Conservation (phyloP, 306 rosid genomes). For the Sesbania bispinosa region DNA sequence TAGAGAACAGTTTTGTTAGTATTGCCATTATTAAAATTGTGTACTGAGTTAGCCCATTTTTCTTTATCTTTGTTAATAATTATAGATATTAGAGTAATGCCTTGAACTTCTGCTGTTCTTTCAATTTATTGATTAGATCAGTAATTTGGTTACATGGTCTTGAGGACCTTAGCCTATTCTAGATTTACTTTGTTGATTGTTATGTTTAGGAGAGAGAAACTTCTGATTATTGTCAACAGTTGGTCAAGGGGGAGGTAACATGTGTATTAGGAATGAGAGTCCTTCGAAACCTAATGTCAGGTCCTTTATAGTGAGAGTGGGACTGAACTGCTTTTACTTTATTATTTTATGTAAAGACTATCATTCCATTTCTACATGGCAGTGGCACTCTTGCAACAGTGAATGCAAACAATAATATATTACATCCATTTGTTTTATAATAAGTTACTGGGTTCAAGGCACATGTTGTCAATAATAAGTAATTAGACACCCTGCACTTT, state of each 20-base stretch:
- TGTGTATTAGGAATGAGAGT: not conserved
- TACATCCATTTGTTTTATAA: not conserved
- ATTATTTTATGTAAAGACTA: not conserved
- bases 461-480: not conserved
- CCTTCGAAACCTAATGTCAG: not conserved
- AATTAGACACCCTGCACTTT: not conserved
- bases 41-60: not conserved
- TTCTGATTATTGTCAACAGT: not conserved
- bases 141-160: not conserved
- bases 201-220: not conserved
- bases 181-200: not conserved
- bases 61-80: slow-evolving; percentile 3
- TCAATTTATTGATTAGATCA: not conserved
- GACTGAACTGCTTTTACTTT: not conserved
- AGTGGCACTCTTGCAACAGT: not conserved
- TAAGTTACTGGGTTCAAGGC: not conserved
- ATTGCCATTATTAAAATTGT: not conserved
- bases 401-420: not conserved
- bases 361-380: not conserved
- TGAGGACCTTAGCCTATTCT: slow-evolving; percentile 12
- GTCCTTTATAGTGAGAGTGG: not conserved
- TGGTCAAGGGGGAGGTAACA: not conserved
- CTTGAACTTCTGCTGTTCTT: not conserved
- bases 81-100: not conserved
- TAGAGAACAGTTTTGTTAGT: not conserved